Conservation (phyloP, 1,284 basidiomycete genomes). For the Malassezia brasiliensis region DNA sequence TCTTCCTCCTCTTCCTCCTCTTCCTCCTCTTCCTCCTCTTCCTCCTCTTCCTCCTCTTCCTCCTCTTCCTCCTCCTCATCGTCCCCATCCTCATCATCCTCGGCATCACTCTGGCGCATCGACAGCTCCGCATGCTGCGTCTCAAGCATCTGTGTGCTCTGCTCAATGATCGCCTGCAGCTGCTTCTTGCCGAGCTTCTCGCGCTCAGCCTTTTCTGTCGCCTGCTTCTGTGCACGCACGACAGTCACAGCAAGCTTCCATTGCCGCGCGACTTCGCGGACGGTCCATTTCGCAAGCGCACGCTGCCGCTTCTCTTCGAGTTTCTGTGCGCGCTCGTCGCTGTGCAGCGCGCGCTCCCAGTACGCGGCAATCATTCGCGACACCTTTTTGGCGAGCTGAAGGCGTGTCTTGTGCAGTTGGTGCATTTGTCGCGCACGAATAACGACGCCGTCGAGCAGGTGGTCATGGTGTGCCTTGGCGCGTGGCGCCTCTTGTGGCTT, state of each 20-base stretch:
- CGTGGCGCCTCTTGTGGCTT: slow-evolving; percentile 18
- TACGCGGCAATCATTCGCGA: slow-evolving; percentile 64
- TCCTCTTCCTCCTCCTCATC: slow-evolving; percentile 16
- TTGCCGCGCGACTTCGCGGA: slow-evolving; percentile 63
- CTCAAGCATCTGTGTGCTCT: slow-evolving; percentile 76
- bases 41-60: slow-evolving; percentile 25
- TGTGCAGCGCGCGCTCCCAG: slow-evolving; percentile 62
- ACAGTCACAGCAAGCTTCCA: slow-evolving; percentile 86
- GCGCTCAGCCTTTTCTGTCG: slow-evolving; percentile 58
- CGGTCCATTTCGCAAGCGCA: slow-evolving; percentile 61
- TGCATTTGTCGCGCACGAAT: slow-evolving; percentile 25
- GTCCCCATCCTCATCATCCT: slow-evolving; percentile 14
- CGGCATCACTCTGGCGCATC: slow-evolving; percentile 28
- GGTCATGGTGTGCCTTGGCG: slow-evolving; percentile 27
- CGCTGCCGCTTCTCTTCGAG: slow-evolving; percentile 64
- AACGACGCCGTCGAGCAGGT: slow-evolving; percentile 24
- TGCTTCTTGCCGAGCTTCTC: slow-evolving; percentile 67
- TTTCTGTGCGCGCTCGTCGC: slow-evolving; percentile 58
- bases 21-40: slow-evolving; percentile 19
- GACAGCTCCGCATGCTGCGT: slow-evolving; percentile 53
- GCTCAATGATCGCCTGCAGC: slow-evolving; percentile 77
- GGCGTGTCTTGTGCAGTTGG: slow-evolving; percentile 41
- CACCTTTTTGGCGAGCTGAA: slow-evolving; percentile 52
- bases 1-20: slow-evolving; percentile 21
- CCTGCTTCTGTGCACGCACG: slow-evolving; percentile 61